Conservation (phyloP, 495 filamentous ascomycete genomes). For the Penicillium fimorum region DNA sequence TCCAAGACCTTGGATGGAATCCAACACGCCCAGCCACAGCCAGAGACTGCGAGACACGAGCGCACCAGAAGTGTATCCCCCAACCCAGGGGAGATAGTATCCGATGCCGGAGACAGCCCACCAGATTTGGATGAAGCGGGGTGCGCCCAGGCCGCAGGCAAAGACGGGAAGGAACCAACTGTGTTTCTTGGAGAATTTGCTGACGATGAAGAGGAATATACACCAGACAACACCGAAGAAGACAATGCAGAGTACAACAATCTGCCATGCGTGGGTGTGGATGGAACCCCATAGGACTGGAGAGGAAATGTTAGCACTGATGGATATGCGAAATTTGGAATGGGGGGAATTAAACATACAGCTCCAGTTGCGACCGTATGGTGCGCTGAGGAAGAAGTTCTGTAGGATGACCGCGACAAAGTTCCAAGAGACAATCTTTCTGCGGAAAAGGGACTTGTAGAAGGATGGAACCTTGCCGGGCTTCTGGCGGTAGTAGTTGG, state of each 20-base stretch:
- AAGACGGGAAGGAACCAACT: conserved; percentile 53
- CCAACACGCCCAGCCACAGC: conserved; percentile 51
- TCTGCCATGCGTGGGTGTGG: conserved; percentile 43
- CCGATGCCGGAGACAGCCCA: conserved; percentile 50
- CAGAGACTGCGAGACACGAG: conserved; percentile 48
- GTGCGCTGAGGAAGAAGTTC: conserved; percentile 51
- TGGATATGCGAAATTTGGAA: background rate
- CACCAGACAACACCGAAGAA: conserved; percentile 50
- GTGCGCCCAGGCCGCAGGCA: conserved; percentile 49
- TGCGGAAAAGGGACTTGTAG: conserved; percentile 44
- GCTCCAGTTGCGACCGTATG: conserved; percentile 50
- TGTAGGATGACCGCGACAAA: conserved; percentile 48
- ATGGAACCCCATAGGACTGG: conserved; percentile 45
- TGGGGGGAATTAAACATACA: conserved; percentile 29
- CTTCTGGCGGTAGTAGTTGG: conserved; percentile 54
- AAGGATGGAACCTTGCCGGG: conserved; percentile 65
- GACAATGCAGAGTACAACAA: conserved; percentile 41
- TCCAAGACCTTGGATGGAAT: conserved; percentile 50
- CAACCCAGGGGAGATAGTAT: conserved; percentile 48
- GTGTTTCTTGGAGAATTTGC: conserved; percentile 42
- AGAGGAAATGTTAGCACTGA: conserved; percentile 14
- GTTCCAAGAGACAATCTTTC: conserved; percentile 50
- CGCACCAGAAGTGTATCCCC: conserved; percentile 38
- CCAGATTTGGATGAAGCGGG: conserved; percentile 52
- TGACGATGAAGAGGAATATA: conserved; percentile 41